Base-by-base conservation (phyloP, 306 rosid genomes). In the Sechiopsis laciniata region DNA sequence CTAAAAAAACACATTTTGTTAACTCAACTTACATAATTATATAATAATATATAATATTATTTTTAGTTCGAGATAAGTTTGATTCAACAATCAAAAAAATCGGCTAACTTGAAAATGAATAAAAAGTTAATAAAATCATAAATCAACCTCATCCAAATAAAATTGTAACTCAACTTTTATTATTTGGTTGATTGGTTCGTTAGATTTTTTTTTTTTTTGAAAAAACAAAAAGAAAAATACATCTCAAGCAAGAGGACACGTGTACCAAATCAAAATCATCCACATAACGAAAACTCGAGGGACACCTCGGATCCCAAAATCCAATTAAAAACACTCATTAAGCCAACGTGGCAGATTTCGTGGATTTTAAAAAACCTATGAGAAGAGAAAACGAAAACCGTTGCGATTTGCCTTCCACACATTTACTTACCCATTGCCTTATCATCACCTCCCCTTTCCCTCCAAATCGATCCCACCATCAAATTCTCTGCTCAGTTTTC, bases 381-480 rank as follows among this genome's bases (percentile, higher is more conserved):
- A 13, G 59, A 80, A 77, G 75, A 45, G 29, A 35, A 24, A 37
- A 65, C 19, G 55, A 51, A 54, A 74, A 82, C 86, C 62, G 82
- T 83, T 82, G 80, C 85, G 14, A 74, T 19, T 87, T 84, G 29
- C 84, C 83, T 88, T 82, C 94, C 97, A 87, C 91, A 83, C 83
- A 45, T 84, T 86, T 78, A 26, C 29, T 26, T 26, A 77, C 20
- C 24, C 10, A 6, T 17, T 63, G 77, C 88, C 97, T 91, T 89
- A 91, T 89, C 97, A 26, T n/a, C n/a, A n/a, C n/a, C n/a, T n/a
- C 55, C 77, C 64, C 74, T 83, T 80, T 78, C 87, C 90, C 86
- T 79, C 88, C 87, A 78, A 85, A 40, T 53, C 26, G 77, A 42
- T 70, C 56, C 56, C 65, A 45, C 55, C 1, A 61, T 62, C 42